Percentiles rank a stretch among this genome's conserved stretches.
phyloP scores from a whole-genome alignment of 306 rosid genomes.

The Macrotyloma uniflorum region DNA sequence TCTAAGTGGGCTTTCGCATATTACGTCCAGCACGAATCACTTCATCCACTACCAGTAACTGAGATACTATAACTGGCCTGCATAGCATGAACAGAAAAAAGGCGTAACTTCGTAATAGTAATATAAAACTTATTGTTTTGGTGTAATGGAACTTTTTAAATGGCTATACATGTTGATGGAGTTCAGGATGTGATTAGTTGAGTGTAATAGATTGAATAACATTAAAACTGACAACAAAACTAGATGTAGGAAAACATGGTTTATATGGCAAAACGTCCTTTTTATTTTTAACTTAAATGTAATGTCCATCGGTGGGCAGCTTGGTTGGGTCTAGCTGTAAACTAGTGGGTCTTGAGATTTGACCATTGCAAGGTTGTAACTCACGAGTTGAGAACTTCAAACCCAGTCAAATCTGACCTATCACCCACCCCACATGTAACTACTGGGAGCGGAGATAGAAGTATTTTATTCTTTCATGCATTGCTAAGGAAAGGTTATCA shows the following conservation, averaged over 20 bases:
- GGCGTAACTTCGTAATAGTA: background rate
- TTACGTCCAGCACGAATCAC: slow-evolving; percentile 98
- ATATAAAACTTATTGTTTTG: background rate
- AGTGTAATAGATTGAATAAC: background rate
- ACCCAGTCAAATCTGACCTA: too few relatives aligned
- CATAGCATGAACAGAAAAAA: slow-evolving; percentile 18
- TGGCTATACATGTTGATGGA: background rate
- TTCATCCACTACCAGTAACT: slow-evolving; percentile 93
- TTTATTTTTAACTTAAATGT: too few relatives aligned
- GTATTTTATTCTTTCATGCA: background rate
- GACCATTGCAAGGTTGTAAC: too few relatives aligned
- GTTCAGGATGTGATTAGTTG: background rate
- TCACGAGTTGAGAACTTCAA: background rate
- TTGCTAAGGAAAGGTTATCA: background rate
- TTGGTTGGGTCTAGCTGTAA: background rate
- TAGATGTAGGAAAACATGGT: background rate
- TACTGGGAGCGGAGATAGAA: background rate
- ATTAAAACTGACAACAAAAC: background rate
- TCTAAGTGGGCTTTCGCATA: slow-evolving; percentile 85
- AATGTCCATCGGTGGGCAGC: too few relatives aligned
- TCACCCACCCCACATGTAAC: background rate
- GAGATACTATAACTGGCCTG: slow-evolving; percentile 97
- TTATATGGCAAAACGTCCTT: background rate
- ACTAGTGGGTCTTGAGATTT: background rate
- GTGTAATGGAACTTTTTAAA: background rate